phyloP scores from a whole-genome alignment of 495 filamentous ascomycete species.

The Trypethelium eluteriae region DNA sequence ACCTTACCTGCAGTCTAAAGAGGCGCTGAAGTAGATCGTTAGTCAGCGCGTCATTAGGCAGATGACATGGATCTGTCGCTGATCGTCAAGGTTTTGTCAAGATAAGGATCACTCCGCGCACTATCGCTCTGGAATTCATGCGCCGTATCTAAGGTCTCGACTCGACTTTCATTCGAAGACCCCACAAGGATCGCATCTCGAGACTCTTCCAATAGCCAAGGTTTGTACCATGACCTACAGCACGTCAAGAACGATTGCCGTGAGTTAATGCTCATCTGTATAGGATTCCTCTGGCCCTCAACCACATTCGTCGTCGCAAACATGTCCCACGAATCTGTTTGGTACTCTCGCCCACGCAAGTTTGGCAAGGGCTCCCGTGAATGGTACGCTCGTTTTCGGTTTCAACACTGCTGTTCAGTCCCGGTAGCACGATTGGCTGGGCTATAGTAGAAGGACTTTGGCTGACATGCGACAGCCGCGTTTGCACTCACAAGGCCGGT shows the following conservation, averaged over 20 bases:
- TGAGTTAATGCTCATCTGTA: too few relatives aligned
- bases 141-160: not conserved
- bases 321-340: conserved; percentile 99
- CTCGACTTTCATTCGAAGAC: not conserved
- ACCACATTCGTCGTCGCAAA: conserved; percentile 13
- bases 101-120: conserved; percentile 5
- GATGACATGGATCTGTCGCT: not conserved
- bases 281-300: too few relatives aligned
- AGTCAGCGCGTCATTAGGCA: not conserved
- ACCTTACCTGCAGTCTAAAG: not conserved
- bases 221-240: not conserved
- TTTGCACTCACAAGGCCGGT: conserved; percentile 91
- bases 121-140: conserved; percentile 3
- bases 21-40: too few relatives aligned
- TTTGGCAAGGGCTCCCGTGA: conserved; percentile 90
- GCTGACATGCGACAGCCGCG: conserved; percentile 52
- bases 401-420: not conserved
- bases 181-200: too few relatives aligned
- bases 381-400: conserved; percentile 55
- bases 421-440: not conserved
- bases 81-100: conserved; percentile 7
- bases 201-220: too few relatives aligned
- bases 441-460: conserved; percentile 10
- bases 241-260: not conserved
- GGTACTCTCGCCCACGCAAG: conserved; percentile 93